These are phyloP conservation scores for Sphaerostilbella broomeana DNA, from an alignment of 2,329 filamentous ascomycete genomes.

Conservation along the genomic window DNA sequence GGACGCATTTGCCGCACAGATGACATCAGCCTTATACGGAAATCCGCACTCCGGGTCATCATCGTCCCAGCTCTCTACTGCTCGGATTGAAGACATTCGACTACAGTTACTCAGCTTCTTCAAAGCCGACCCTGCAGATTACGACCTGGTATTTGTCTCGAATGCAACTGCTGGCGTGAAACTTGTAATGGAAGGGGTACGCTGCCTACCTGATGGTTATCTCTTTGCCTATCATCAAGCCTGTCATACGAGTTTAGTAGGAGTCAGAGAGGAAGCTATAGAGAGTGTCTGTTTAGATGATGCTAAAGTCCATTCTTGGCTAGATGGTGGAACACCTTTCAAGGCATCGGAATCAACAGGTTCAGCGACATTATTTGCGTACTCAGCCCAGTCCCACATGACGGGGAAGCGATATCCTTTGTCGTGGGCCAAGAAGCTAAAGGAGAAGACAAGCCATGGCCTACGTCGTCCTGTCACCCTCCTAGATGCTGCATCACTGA, in stretches of 20 bases:
- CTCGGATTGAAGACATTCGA: slow-evolving; percentile 69
- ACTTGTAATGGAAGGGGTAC: slow-evolving; percentile 71
- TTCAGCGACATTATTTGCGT: slow-evolving; percentile 58
- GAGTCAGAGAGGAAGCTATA: slow-evolving; percentile 65
- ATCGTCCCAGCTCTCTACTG: slow-evolving; percentile 70
- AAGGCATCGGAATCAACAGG: slow-evolving; percentile 15
- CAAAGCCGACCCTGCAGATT: slow-evolving; percentile 71
- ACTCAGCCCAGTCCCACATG: slow-evolving; percentile 90
- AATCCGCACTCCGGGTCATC: slow-evolving; percentile 86
- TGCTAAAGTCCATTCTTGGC: slow-evolving; percentile 57
- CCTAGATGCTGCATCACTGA: slow-evolving; percentile 76
- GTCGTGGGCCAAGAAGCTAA: slow-evolving; percentile 54
- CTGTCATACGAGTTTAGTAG: slow-evolving; percentile 81
- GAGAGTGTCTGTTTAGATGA: slow-evolving; percentile 62
- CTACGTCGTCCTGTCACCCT: slow-evolving; percentile 53
- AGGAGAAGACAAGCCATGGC: slow-evolving; percentile 20
- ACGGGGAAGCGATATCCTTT: slow-evolving; percentile 70
- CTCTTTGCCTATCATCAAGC: slow-evolving; percentile 77
- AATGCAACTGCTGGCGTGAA: slow-evolving; percentile 92
- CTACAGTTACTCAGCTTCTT: slow-evolving; percentile 68
- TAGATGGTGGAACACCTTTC: slow-evolving; percentile 36
- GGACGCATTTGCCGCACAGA: slow-evolving; percentile 69
- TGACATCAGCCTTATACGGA: slow-evolving; percentile 73
- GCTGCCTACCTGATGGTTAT: slow-evolving; percentile 63
- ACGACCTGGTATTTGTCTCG: slow-evolving; percentile 84